These are phyloP conservation scores for Penicillium sp. DNA, from an alignment of 2,329 filamentous ascomycete genomes.

Conservation along the genomic window DNA sequence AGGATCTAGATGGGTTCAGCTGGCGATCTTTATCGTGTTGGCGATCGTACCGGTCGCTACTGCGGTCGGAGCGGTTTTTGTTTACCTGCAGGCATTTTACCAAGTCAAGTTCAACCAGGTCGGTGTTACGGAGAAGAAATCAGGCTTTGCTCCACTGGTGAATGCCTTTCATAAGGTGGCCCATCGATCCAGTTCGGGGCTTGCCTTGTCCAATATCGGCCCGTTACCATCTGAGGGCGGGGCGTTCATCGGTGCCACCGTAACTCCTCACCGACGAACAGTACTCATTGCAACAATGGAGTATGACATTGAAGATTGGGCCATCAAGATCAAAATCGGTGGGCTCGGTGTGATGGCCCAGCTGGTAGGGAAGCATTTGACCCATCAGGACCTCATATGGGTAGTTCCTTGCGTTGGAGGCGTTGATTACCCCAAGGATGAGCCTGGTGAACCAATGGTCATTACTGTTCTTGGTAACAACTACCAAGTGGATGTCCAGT, in stretches of 20 bases:
- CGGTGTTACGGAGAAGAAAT: slow-evolving; percentile 54
- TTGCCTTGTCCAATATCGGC: slow-evolving; percentile 9
- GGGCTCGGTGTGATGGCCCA: slow-evolving; percentile 71
- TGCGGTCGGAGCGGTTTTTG: slow-evolving; percentile 53
- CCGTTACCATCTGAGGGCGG: slow-evolving; percentile 34
- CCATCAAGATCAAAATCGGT: slow-evolving; percentile 71
- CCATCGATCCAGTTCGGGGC: slow-evolving; percentile 3
- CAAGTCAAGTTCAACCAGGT: slow-evolving; percentile 64
- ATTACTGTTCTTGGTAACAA: slow-evolving; percentile 62
- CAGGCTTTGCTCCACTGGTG: slow-evolving; percentile 3
- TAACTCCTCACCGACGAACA: slow-evolving; percentile 45
- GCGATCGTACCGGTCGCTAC: slow-evolving; percentile 55
- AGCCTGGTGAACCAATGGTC: slow-evolving; percentile 60
- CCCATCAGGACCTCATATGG: slow-evolving; percentile 67
- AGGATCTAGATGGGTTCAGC: slow-evolving; percentile 56
- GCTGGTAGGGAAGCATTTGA: slow-evolving; percentile 66
- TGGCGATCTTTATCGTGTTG: slow-evolving; percentile 57
- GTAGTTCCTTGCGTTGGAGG: slow-evolving; percentile 64
- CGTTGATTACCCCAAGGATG: slow-evolving; percentile 64
- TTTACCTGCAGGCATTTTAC: slow-evolving; percentile 64
- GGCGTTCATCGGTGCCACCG: slow-evolving; percentile 28
- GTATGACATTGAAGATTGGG: slow-evolving; percentile 71
- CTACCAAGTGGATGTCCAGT: slow-evolving; percentile 66
- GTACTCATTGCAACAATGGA: slow-evolving; percentile 73
- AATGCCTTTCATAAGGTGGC: slow-evolving; percentile 6